These are phyloP conservation scores for Tardiomyces blankii DNA, from an alignment of 1,139 yeast species.

Conservation along the genomic window DNA sequence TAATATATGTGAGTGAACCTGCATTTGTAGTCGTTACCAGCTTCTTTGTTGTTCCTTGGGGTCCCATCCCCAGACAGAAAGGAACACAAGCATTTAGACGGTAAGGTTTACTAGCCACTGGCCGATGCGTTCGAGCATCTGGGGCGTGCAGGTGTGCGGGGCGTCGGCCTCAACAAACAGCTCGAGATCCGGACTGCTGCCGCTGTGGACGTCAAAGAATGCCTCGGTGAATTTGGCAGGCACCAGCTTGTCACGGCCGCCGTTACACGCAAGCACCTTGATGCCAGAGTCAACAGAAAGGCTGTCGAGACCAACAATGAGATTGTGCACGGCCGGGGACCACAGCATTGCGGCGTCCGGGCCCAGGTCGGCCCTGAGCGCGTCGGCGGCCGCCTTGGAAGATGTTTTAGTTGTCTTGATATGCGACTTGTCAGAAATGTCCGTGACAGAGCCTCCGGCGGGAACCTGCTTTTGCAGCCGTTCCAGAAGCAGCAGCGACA, in stretches of 20 bases:
- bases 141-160: not conserved
- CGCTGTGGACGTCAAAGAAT: not conserved
- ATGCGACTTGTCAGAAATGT: not conserved
- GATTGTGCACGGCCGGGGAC: not conserved
- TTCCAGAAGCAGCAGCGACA: not conserved
- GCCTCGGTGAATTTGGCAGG: conserved; percentile 4
- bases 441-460: not conserved
- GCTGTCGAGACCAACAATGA: not conserved
- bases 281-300: not conserved
- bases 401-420: not conserved
- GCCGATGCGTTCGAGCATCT: not conserved
- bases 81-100: too few relatives aligned
- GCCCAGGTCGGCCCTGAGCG: not conserved
- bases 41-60: too few relatives aligned
- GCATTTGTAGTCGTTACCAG: too few relatives aligned
- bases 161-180: not conserved
- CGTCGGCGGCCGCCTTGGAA: not conserved
- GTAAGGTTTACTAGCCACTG: not conserved
- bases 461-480: not conserved
- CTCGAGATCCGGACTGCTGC: not conserved
- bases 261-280: conserved; percentile 3
- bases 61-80: too few relatives aligned
- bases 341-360: not conserved
- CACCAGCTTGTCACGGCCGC: conserved; percentile 4
- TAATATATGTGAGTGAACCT: too few relatives aligned